Base-by-base conservation (phyloP, 305 asterid species). In the Rubia balearica region DNA sequence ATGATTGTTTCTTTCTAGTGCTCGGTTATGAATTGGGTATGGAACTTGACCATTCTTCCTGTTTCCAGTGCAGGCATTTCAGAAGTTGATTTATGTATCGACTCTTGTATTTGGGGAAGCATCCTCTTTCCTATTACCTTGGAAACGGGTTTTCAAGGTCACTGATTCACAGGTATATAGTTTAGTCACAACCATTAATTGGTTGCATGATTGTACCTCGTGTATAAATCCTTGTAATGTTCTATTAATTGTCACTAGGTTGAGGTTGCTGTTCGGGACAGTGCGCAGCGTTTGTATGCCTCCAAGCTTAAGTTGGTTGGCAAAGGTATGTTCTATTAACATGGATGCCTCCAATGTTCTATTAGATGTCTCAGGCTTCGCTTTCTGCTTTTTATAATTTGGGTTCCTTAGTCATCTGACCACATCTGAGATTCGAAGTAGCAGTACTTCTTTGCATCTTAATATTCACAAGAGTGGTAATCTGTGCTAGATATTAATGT, bases 81-180 rank as follows among this genome's bases (percentile, higher is more conserved):
- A 95, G 95, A 95, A 90, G 90, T 82, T 95, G 68, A 87, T 95
- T 68, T 95, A 95, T 65, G 92, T 91, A 71, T 95, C 99, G n/a
- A 88, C 85, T 83, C 96, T 91, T 70, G 97, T 91, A 48, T 95
- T 95, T 85, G 97, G 99, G 74, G 94, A 88, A 67, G 97, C 99
- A 59, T 85, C 98, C 64, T 85, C 89, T 30, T 95, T 95, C 83
- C 88, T 95, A 78, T 81, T 95, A 82, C 99, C 99, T 74, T 95
- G 99, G 99, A 95, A 95, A 85, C 97, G 99, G 51, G 88, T 95
- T 73, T 92, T 95, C 84, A 95, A 87, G 85, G 90, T 86, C 76
- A 85, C 98, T 46, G 95, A 91, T 79, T 56, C 99, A 71, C 98
- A 94, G 98, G 99, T 91, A 88, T 73, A 22, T 74, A 69, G 57